Base-by-base conservation (phyloP, 2,329 filamentous ascomycete genomes). In the Phyllosticta citribraziliensis region DNA sequence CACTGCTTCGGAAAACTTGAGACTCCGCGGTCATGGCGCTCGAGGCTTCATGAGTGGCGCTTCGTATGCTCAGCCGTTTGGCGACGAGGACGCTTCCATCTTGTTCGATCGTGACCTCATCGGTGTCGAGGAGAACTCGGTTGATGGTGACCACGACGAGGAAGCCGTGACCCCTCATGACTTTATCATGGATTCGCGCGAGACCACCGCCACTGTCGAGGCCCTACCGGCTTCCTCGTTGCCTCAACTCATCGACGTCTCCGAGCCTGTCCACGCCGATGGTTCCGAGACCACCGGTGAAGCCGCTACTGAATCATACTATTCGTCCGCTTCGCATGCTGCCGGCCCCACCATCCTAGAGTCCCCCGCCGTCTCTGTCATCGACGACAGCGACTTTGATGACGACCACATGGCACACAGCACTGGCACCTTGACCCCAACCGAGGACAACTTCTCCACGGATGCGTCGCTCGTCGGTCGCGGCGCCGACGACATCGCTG, bases 1-100 rank as follows among this genome's bases (percentile, higher is more conserved):
- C 47, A 19, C 22, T 24, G 67, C 68, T 59, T 17, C 20, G 9
- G 62, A 65, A 53, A 75, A 55, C 59, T 35, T 62, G 51, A 57
- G 56, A 30, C 35, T 53, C n/a, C 61, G 61, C 22, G 56, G 57
- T 17, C 54, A 50, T 1, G 57, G 61, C 52, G 61, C 56, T 53
- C 60, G 60, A n/a, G 60, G 73, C 4, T 76, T 78, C 64, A 68
- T 71, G 12, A 66, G 70, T 55, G 78, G 78, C 17, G 69, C 76
- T 25, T 67, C 68, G 4, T 73, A 73, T 25, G 72, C 73, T 1
- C 76, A 80, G 57, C 78, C 78, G 4, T 80, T 80, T 64, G 69
- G 72, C 14, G 77, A 80, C 62, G 75, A 76, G 61, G 72, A 69
- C 55, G 71, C 67, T 25, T 70, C 67, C 14, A 69, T 78, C 1